Base-by-base conservation (phyloP, 495 filamentous ascomycete genomes). In the Amphirosellinia nigrospora region DNA sequence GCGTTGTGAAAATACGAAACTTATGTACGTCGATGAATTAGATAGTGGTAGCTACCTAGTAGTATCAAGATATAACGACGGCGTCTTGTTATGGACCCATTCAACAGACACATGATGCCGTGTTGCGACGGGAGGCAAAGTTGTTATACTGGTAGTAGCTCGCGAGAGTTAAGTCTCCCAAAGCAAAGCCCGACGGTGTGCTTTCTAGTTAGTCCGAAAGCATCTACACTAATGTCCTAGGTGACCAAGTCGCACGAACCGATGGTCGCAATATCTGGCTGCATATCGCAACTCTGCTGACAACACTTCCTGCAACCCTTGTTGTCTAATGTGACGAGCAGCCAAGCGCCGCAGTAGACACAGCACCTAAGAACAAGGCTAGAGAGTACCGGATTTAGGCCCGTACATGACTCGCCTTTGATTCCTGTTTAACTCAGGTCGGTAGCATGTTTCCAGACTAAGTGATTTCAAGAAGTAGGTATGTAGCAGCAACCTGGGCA, bases 271-370 rank as follows among this genome's bases (percentile, higher is more conserved):
- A 30, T 53, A 53, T 28, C 48, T 53, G 11, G 6, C 48, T 28
- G n/a, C 46, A 50, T 50, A 26, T 10, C 8, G 46, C 26, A 9
- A 26, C 46, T 50, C 46, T 13, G 3, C 21, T 53, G 13, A 26
- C n/a, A 30, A 30, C 16, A 23, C 13, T 53, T 53, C 4, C 11
- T 30, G 30, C 26, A 2, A 11, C 48, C 11, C 11, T 26, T 7
- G 36, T 60, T 38, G 10, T 16, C 15, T 34, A 60, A 10, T 10
- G 58, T 39, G 36, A 60, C 21, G 36, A 21, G 4, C 1, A 5
- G 59, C 9, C 59, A 62, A 62, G 59, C 26, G 39, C n/a, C 39
- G 39, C 59, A 45, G 59, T 62, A 62, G 38, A 19, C 59, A n/a
- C 26, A 19, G 15, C 28, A 0, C 23, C 59, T 62, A 62, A 43